Percentiles rank a stretch among this genome's conserved stretches.
phyloP scores from a whole-genome alignment of 2,329 filamentous ascomycete species.

The Pyrenochaeta sp. region DNA sequence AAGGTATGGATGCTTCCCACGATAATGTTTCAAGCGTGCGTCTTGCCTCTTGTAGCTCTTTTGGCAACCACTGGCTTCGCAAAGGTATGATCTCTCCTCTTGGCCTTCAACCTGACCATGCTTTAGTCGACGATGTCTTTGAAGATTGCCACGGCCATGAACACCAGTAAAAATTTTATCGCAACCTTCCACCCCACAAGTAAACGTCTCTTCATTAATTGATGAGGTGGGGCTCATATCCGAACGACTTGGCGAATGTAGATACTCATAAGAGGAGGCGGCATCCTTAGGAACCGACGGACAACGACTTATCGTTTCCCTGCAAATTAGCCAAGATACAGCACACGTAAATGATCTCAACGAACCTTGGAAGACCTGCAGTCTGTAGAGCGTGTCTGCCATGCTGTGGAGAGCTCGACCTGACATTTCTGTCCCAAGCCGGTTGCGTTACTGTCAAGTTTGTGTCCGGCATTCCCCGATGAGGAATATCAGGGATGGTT shows the following conservation, averaged over 20 bases:
- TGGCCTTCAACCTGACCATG: background rate
- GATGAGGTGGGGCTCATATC: background rate
- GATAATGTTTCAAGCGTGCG: constrained; percentile 16
- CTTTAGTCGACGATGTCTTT: constrained; percentile 7
- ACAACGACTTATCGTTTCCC: background rate
- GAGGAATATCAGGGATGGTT: background rate
- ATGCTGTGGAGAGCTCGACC: background rate
- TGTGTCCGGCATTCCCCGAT: too few species aligned
- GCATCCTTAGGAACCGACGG: background rate
- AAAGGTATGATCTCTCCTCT: background rate
- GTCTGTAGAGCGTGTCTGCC: background rate
- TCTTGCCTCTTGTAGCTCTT: constrained; percentile 12
- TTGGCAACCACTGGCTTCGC: background rate
- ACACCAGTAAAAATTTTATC: background rate
- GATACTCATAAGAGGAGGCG: background rate
- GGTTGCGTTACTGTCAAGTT: too few species aligned
- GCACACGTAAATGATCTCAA: background rate
- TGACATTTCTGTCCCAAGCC: too few species aligned
- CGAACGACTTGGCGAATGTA: too few species aligned
- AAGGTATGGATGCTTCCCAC: constrained; percentile 2
- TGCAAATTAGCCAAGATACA: background rate
- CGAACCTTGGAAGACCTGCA: background rate
- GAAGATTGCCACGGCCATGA: constrained; percentile 3
- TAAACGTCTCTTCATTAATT: background rate
- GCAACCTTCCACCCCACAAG: background rate